Percentiles rank a stretch among this genome's conserved stretches.
Evolutionary conservation across 2,329 filamentous ascomycete genomes (phyloP).

Genomic region (Phoma herbarum): DNA sequence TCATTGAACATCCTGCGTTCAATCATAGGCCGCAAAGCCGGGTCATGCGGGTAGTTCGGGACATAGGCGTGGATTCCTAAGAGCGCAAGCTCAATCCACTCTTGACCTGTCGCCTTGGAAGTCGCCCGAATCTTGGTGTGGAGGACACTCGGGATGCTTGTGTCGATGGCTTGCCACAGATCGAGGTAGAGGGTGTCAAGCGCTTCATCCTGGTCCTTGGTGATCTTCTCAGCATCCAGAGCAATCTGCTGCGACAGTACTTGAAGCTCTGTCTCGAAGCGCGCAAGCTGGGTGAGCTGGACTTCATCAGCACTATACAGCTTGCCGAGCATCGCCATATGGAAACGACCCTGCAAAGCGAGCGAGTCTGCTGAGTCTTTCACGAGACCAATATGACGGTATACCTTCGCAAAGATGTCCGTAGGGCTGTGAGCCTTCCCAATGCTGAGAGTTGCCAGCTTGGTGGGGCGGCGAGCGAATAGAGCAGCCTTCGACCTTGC

Average conservation of each 20-base stretch:
- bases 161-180: conserved; percentile 32
- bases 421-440: conserved; percentile 25
- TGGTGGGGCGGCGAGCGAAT: conserved; percentile 50
- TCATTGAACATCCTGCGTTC: conserved; percentile 68
- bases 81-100: conserved; percentile 80
- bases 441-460: conserved; percentile 22
- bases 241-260: conserved; percentile 50
- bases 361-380: conserved; percentile 33
- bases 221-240: conserved; percentile 46
- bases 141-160: conserved; percentile 18
- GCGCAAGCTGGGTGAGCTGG: conserved; percentile 50
- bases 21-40: conserved; percentile 69
- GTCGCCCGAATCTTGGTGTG: conserved; percentile 44
- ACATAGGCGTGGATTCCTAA: conserved; percentile 82
- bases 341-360: conserved; percentile 41
- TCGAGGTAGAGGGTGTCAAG: conserved; percentile 41
- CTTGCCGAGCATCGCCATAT: conserved; percentile 41
- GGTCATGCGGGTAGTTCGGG: conserved; percentile 87
- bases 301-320: conserved; percentile 48
- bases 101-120: conserved; percentile 38
- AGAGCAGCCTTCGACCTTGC: conserved; percentile 42
- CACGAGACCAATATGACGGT: conserved; percentile 38
- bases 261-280: conserved; percentile 53
- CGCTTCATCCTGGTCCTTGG: conserved; percentile 38
- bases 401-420: conserved; percentile 34